Evolutionary conservation across 768 basidiomycete species (phyloP).

Genomic region (Hydnomerulius pinastri): DNA sequence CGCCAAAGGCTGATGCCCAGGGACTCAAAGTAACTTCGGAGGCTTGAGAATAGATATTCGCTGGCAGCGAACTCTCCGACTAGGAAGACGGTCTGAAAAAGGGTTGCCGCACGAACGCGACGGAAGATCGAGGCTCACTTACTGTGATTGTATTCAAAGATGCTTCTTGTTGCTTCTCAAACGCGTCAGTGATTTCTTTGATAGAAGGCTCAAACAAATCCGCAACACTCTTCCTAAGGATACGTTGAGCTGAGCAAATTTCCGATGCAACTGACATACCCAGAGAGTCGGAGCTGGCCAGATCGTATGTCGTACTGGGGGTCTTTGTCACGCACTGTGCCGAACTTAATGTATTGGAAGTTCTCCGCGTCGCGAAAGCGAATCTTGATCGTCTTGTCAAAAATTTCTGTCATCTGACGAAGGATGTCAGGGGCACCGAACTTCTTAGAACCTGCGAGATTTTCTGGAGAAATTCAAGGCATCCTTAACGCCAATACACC

Average conservation of each 20-base stretch:
- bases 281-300: slow-evolving; percentile 37
- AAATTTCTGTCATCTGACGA: slow-evolving; percentile 30
- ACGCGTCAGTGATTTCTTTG: slow-evolving; percentile 29
- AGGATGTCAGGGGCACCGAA: slow-evolving; percentile 33
- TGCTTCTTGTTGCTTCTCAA: slow-evolving; percentile 28
- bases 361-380: slow-evolving; percentile 37
- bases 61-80: slow-evolving; percentile 54
- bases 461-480: slow-evolving; percentile 17
- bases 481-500: no score
- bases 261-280: slow-evolving; percentile 22
- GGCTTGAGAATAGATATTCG: slow-evolving; percentile 43
- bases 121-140: background rate
- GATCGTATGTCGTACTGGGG: slow-evolving; percentile 26
- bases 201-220: slow-evolving; percentile 45
- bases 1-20: slow-evolving; percentile 43
- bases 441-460: slow-evolving; percentile 24
- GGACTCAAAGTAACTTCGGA: slow-evolving; percentile 37
- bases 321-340: slow-evolving; percentile 37
- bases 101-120: slow-evolving; percentile 2
- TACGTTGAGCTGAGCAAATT: background rate
- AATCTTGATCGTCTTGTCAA: slow-evolving; percentile 39
- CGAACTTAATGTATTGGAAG: slow-evolving; percentile 40
- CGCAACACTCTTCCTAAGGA: slow-evolving; percentile 35
- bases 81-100: slow-evolving; percentile 37
- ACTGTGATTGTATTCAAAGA: slow-evolving; percentile 31